Conservation (phyloP, 202 grass and related monocot species). For the Setaria viridis region DNA sequence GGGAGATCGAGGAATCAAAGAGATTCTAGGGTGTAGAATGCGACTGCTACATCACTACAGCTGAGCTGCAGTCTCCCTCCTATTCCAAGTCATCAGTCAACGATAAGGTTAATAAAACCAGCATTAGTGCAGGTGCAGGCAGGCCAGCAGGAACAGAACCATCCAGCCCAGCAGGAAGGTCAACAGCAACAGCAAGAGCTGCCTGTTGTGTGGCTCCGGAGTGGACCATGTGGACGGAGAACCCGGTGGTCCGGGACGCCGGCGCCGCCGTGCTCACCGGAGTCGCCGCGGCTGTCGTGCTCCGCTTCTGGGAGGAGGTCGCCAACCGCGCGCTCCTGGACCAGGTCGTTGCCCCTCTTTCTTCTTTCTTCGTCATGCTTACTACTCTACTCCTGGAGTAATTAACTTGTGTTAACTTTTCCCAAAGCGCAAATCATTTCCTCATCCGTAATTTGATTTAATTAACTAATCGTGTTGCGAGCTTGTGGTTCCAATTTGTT, state of each 20-base stretch:
- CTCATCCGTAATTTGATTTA: neutral
- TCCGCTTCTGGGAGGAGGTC: slow-evolving; percentile 74
- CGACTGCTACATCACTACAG: too few species aligned
- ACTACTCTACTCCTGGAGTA: neutral
- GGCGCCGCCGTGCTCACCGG: slow-evolving; percentile 52
- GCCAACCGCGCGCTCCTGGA: slow-evolving; percentile 68
- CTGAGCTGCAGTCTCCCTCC: too few species aligned
- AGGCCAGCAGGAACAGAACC: neutral
- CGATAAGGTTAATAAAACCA: too few species aligned
- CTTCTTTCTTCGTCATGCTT: neutral
- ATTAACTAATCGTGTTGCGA: too few species aligned
- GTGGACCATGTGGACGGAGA: slow-evolving; percentile 23
- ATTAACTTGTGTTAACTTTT: neutral
- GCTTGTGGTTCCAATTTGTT: neutral
- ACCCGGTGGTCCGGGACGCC: slow-evolving; percentile 42
- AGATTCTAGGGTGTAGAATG: too few species aligned
- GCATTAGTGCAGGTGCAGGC: too few species aligned
- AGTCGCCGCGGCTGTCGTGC: slow-evolving; percentile 30
- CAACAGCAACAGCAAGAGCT: neutral
- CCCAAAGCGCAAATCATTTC: too few species aligned
- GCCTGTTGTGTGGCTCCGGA: neutral
- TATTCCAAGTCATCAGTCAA: too few species aligned
- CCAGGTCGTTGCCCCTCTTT: slow-evolving; percentile 28
- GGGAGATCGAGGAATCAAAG: too few species aligned
- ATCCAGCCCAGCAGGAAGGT: neutral